Base-by-base conservation (phyloP, 192 early-diverging fungal species). In the Rhizophlyctis rosea region DNA sequence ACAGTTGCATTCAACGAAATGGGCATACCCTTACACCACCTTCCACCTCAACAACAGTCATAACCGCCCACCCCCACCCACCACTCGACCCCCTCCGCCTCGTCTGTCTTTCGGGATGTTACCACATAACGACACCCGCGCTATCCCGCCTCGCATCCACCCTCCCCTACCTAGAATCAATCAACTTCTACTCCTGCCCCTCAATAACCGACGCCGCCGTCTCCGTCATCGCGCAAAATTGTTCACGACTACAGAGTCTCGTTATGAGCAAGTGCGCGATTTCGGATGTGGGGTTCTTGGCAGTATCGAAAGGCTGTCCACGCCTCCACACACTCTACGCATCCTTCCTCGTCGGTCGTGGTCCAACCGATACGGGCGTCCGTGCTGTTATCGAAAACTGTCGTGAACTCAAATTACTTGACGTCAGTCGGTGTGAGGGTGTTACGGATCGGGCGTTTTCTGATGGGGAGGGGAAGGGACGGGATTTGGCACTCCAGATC, bases 81-180 rank as follows among this genome's bases (percentile, higher is more conserved):
- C n/a, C n/a, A n/a, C n/a, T n/a, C n/a, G n/a, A n/a, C n/a, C n/a
- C n/a, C n/a, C n/a, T n/a, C n/a, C n/a, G n/a, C n/a, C n/a, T n/a
- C n/a, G n/a, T 69, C 55, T 69, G 68, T 36, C 62, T 69, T 47
- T 59, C 53, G 48, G 68, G 68, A 25, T 69, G 68, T 61, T 28
- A 24, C 52, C 53, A 69, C 23, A 4, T 69, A 11, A 27, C 68
- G 31, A 5, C 53, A 18, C n/a, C 34, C 34, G 34, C 54, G 4
- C 34, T 71, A 29, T 49, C 54, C 11, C n/a, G 9, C 44, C 64
- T 71, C 44, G 50, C 58, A 30, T 28, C 34, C 18, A 24, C 18
- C 57, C 69, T 71, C 11, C 57, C 62, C 18, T 25, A n/a, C 49
- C 64, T 71, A 29, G 69, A 71, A 60, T 34, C 27, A 53, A 64